Percentiles rank a stretch among this genome's conserved stretches.
Conservation (phyloP, 2,329 filamentous ascomycete genomes). For the Cytospora paraplurivora region DNA sequence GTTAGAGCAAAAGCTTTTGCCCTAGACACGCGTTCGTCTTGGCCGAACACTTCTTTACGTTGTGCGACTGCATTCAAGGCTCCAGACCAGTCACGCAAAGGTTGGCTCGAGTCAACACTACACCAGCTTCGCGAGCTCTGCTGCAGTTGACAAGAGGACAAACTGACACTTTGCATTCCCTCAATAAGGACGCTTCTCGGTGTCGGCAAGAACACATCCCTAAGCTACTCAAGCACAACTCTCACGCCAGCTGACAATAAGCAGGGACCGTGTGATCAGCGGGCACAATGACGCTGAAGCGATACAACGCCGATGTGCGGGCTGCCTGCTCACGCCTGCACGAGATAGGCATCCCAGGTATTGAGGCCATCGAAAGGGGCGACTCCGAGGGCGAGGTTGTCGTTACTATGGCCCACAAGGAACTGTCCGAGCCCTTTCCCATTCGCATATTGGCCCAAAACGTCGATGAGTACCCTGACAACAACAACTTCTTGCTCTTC, state of each 20-base stretch:
- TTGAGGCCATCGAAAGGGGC: slow-evolving; percentile 60
- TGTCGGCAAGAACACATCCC: neutral
- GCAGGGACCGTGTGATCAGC: neutral
- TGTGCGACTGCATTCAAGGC: neutral
- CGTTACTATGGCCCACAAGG: slow-evolving; percentile 53
- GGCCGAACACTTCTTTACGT: no score
- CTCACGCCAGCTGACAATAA: neutral
- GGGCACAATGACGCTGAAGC: slow-evolving; percentile 62
- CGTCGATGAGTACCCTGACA: slow-evolving; percentile 43
- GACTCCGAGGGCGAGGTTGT: slow-evolving; percentile 73
- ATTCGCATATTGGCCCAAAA: slow-evolving; percentile 43
- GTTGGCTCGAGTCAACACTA: neutral
- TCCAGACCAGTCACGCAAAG: neutral
- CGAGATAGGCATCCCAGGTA: slow-evolving; percentile 34
- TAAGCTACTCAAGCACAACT: neutral
- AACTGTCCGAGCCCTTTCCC: slow-evolving; percentile 36
- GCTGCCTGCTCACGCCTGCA: slow-evolving; percentile 47
- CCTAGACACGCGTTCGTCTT: no score
- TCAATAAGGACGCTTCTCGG: neutral
- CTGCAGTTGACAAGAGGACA: neutral
- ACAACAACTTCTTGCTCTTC: slow-evolving; percentile 46
- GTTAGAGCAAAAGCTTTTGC: no score
- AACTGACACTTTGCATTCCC: neutral
- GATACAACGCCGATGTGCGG: slow-evolving; percentile 62
- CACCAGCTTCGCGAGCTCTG: neutral